These are phyloP conservation scores for Fusarium sp. DNA, from an alignment of 2,329 filamentous ascomycete genomes.

Conservation along the genomic window DNA sequence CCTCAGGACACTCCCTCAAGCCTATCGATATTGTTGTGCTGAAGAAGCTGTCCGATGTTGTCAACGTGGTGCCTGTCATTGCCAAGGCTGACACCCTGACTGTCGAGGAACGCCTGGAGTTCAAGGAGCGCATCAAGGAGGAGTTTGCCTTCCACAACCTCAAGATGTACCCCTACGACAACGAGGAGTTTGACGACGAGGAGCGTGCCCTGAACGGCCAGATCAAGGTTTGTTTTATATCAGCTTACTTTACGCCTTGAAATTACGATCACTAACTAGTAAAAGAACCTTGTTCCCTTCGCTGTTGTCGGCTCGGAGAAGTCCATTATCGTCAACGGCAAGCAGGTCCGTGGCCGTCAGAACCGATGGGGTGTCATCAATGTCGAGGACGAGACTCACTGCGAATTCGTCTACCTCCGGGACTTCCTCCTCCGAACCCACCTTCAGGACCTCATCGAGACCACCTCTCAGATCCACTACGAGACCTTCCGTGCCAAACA, in stretches of 20 bases:
- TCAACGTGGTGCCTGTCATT: slow-evolving; percentile 98
- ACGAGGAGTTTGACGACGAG: slow-evolving; percentile 98
- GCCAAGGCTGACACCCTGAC: slow-evolving; percentile 98
- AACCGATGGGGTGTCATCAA: slow-evolving; percentile 99
- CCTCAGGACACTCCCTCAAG: slow-evolving; percentile 97
- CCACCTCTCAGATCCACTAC: slow-evolving; percentile 99
- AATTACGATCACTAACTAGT: slow-evolving; percentile 49
- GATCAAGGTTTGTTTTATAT: slow-evolving; percentile 79
- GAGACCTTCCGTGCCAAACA: slow-evolving; percentile 99
- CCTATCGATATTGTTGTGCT: slow-evolving; percentile 99
- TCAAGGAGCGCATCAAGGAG: slow-evolving; percentile 99
- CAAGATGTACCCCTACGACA: slow-evolving; percentile 99
- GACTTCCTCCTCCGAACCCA: slow-evolving; percentile 99
- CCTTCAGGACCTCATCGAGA: slow-evolving; percentile 98
- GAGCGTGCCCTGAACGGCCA: slow-evolving; percentile 92
- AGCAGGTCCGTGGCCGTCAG: slow-evolving; percentile 96
- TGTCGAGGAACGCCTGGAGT: slow-evolving; percentile 91
- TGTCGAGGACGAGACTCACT: slow-evolving; percentile 99
- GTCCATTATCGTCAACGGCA: slow-evolving; percentile 95
- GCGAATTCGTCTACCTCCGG: slow-evolving; percentile 98
- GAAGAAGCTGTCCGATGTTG: slow-evolving; percentile 99
- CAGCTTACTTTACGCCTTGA: not conserved
- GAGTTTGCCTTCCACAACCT: slow-evolving; percentile 99
- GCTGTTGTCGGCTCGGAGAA: slow-evolving; percentile 98
- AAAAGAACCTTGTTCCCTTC: slow-evolving; percentile 90